A percentile compares a stretch with the other conserved stretches of the same genome.
These are phyloP conservation scores for Leucosporidium yakuticum DNA, from an alignment of 768 basidiomycete species.

Conservation along the genomic window DNA sequence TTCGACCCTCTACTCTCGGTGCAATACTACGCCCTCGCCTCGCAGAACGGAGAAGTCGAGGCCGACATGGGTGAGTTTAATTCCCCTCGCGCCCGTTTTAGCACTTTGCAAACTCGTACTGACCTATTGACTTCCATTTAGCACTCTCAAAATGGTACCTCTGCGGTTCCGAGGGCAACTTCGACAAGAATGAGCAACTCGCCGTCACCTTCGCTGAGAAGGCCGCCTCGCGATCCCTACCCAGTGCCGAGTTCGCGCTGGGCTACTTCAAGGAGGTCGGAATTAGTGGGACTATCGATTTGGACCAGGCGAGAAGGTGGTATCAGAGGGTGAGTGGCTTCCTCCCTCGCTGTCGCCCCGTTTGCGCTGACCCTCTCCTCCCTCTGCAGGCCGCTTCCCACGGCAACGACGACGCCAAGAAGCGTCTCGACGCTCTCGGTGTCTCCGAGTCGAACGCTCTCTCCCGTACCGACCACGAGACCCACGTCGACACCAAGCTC, in stretches of 20 bases:
- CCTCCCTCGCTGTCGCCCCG: background rate
- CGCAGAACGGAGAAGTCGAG: conserved; percentile 78
- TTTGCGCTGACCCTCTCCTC: background rate
- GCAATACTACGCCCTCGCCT: conserved; percentile 73
- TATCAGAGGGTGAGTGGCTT: conserved; percentile 56
- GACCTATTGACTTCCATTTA: background rate
- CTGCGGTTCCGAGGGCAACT: conserved; percentile 61
- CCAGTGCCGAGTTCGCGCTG: conserved; percentile 79
- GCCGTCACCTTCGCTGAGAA: conserved; percentile 88
- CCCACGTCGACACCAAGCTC: conserved; percentile 68
- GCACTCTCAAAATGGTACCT: conserved; percentile 92
- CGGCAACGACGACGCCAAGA: conserved; percentile 71
- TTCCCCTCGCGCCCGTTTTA: background rate
- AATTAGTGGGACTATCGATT: conserved; percentile 58
- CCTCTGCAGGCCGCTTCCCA: conserved; percentile 55
- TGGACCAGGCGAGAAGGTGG: conserved; percentile 64
- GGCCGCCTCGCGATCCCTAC: conserved; percentile 56
- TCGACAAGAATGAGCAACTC: conserved; percentile 46
- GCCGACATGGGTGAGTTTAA: conserved; percentile 77
- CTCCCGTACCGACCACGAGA: conserved; percentile 72
- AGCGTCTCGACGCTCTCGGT: conserved; percentile 64
- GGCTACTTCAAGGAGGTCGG: conserved; percentile 94
- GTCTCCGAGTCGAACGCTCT: conserved; percentile 57
- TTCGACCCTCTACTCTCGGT: conserved; percentile 86
- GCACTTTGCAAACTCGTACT: background rate